phyloP scores from a whole-genome alignment of 345 rosid genomes.

The Salix purpurea region DNA sequence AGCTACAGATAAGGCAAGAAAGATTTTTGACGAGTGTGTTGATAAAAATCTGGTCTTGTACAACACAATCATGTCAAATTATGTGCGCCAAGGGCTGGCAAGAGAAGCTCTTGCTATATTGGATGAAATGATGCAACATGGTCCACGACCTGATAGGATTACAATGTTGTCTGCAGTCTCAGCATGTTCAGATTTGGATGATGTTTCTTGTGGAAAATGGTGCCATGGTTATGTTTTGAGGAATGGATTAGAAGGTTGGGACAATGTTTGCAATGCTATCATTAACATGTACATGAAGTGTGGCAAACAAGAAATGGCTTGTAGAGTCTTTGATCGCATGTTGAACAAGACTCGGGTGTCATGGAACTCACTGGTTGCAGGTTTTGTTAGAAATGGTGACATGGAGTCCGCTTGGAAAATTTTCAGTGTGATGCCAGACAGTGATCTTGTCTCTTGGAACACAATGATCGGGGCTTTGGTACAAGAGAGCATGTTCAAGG shows the following conservation, averaged over 20 bases:
- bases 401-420: conserved; percentile 46
- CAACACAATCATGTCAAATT: conserved; percentile 56
- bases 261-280: conserved; percentile 43
- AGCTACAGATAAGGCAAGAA: conserved; percentile 39
- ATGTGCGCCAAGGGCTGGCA: conserved; percentile 44
- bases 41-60: conserved; percentile 46
- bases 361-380: conserved; percentile 58
- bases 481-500: conserved; percentile 57
- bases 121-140: conserved; percentile 40
- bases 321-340: conserved; percentile 41
- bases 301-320: conserved; percentile 40
- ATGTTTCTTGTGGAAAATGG: conserved; percentile 33
- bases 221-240: conserved; percentile 61
- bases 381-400: conserved; percentile 44
- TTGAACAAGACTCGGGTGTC: conserved; percentile 50
- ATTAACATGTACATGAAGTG: conserved; percentile 72
- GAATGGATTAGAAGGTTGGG: conserved; percentile 48
- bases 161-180: conserved; percentile 51
- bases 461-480: conserved; percentile 47
- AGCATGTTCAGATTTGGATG: conserved; percentile 46
- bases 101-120: conserved; percentile 45
- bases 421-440: conserved; percentile 54
- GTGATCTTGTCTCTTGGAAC: conserved; percentile 58
- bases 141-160: conserved; percentile 50
- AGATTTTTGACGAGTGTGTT: conserved; percentile 41